Evolutionary conservation across 371 early-diverging fungal genomes (phyloP), one percentile per base, ranked within the genome.

Genomic region (Lichtheimia hyalospora): DNA sequence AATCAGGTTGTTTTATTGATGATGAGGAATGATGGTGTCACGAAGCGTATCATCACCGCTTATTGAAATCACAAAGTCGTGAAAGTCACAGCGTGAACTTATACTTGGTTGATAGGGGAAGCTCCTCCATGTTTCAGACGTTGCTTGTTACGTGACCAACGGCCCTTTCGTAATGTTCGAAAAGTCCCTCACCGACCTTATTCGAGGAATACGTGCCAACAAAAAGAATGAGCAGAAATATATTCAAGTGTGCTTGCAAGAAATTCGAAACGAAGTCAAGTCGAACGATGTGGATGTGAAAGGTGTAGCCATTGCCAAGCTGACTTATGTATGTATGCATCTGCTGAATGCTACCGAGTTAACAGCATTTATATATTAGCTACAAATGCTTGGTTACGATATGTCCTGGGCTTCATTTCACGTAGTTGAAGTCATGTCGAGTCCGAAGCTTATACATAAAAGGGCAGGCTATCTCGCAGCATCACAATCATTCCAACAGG

Each of bases 391-490:
- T 21, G 98, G 98, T 3, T 96, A 96, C 62, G 95, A 95, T 67
- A 94, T 94, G 92, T 85, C 87, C 3, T 98, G 97, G 97, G 96
- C 97, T 0, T 89, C 91, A 0, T 98, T 98, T 67, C 94, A 96
- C 68, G 88, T 96, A 3, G 90, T 98, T n/a, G 96, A 98, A 70
- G 95, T 95, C 51, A 97, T 98, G 97, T 92, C 96, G 0, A 91
- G 94, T 5, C 81, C 91, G 49, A 90, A 92, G 52, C 87, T 93
- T 41, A 67, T 81, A 21, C 87, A 93, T 69, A 98, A 98, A 70
- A 83, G 94, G 24, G 80, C 91, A 20, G 98, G 97, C 27, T 97
- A 97, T 68, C 79, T 93, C 58, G 97, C 96, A 2, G 98, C 96
- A 2, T 77, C 89, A 1, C 88, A 90, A 58, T 90, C 94, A 3